Conservation (phyloP, 305 asterid species). For the Plantago lanceolata region DNA sequence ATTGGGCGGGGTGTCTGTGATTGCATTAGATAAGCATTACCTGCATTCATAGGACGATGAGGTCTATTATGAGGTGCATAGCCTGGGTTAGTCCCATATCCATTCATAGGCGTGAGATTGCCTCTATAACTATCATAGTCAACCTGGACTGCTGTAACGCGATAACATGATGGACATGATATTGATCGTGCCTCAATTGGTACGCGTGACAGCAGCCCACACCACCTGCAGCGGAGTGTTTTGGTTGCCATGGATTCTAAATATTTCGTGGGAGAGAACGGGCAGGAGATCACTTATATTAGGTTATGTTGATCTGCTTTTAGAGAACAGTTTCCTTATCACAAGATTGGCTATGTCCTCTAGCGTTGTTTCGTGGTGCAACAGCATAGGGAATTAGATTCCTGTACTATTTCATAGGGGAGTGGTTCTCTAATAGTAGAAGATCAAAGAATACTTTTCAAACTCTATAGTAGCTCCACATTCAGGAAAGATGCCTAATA, state of each 20-base stretch:
- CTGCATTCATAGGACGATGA: neutral
- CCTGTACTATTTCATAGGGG: slow-evolving; percentile 17
- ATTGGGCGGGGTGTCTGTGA: slow-evolving; percentile 14
- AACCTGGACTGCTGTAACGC: slow-evolving; percentile 14
- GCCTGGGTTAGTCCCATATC: slow-evolving; percentile 18
- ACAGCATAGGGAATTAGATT: slow-evolving; percentile 26
- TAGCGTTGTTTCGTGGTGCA: slow-evolving; percentile 10
- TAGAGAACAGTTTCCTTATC: slow-evolving; percentile 10
- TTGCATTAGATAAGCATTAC: slow-evolving; percentile 3
- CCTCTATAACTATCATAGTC: slow-evolving; percentile 21
- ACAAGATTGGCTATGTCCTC: slow-evolving; percentile 1
- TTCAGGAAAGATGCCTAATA: too few species aligned
- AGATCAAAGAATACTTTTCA: slow-evolving; percentile 6
- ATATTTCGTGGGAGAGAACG: slow-evolving; percentile 14
- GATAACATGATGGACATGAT: slow-evolving; percentile 32
- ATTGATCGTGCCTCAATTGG: slow-evolving; percentile 29
- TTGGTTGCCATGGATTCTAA: slow-evolving; percentile 28
- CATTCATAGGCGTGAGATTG: slow-evolving; percentile 5
- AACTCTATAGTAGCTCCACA: neutral
- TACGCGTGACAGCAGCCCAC: slow-evolving; percentile 26
- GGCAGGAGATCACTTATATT: slow-evolving; percentile 18
- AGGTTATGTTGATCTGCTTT: slow-evolving; percentile 10
- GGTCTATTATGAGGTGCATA: neutral
- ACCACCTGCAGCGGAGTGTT: slow-evolving; percentile 36
- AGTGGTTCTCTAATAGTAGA: neutral